phyloP scores from a whole-genome alignment of 345 rosid species.

The Lenwebbia sp. region DNA sequence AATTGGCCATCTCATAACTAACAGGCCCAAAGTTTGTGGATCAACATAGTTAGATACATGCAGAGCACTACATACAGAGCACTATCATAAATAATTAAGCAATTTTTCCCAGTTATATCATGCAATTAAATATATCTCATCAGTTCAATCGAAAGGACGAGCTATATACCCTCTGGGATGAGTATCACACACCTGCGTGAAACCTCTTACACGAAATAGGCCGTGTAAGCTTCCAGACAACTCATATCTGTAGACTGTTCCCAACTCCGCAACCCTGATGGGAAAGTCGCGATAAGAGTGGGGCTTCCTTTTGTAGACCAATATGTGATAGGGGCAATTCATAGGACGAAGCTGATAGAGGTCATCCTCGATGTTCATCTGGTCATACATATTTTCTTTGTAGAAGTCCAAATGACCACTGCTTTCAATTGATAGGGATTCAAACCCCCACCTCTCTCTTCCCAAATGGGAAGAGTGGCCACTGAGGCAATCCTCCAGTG shows the following conservation, averaged over 20 bases:
- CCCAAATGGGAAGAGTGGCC: too few relatives aligned
- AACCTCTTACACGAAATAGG: conserved; percentile 92
- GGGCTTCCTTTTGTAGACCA: conserved; percentile 80
- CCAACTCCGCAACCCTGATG: conserved; percentile 90
- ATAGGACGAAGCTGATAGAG: conserved; percentile 91
- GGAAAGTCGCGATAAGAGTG: conserved; percentile 90
- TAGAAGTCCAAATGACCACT: conserved; percentile 98
- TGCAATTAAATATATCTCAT: not conserved
- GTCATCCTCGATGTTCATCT: conserved; percentile 85
- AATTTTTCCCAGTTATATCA: not conserved
- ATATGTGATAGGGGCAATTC: conserved; percentile 97
- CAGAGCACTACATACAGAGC: too few relatives aligned
- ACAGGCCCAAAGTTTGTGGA: not conserved
- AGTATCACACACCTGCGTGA: conserved; percentile 59
- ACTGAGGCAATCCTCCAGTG: too few relatives aligned
- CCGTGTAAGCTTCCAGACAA: conserved; percentile 95
- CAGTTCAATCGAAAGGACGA: not conserved
- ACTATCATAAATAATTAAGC: not conserved
- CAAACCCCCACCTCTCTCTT: too few relatives aligned
- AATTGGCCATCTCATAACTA: not conserved
- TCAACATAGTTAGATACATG: not conserved
- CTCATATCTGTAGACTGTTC: conserved; percentile 92
- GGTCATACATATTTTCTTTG: conserved; percentile 91
- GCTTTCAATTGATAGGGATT: not conserved
- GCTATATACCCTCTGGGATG: not conserved